Conservation (phyloP, 352 stramenopile species). For the Thalassiosira allenii region DNA sequence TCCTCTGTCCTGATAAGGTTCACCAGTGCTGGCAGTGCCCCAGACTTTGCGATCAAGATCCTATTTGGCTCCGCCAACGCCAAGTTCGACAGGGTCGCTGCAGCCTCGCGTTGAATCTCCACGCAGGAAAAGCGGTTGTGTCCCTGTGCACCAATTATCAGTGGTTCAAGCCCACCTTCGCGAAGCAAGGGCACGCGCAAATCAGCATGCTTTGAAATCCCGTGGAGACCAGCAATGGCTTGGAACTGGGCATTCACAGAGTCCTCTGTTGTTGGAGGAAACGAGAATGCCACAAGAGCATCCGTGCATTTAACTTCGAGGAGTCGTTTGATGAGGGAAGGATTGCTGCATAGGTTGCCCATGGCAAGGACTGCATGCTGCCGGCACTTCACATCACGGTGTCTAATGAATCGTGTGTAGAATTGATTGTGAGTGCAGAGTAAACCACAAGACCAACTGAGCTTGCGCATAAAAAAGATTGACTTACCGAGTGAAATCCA, state of each 20-base stretch:
- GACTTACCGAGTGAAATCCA: slow-evolving; percentile 92
- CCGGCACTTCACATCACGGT: slow-evolving; percentile 95
- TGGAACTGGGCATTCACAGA: slow-evolving; percentile 97
- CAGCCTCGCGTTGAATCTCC: slow-evolving; percentile 93
- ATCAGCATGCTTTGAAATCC: slow-evolving; percentile 91
- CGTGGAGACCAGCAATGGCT: slow-evolving; percentile 92
- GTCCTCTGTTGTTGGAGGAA: slow-evolving; percentile 85
- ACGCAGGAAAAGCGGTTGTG: slow-evolving; percentile 48
- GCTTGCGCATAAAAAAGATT: no score
- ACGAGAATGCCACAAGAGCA: slow-evolving; percentile 93
- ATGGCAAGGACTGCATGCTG: slow-evolving; percentile 95
- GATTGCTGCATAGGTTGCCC: slow-evolving; percentile 94
- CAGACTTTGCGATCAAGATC: slow-evolving; percentile 93
- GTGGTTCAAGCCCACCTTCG: slow-evolving; percentile 92
- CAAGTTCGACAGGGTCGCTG: slow-evolving; percentile 94
- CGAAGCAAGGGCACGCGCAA: slow-evolving; percentile 90
- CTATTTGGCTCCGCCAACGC: slow-evolving; percentile 96
- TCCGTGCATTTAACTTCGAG: slow-evolving; percentile 90
- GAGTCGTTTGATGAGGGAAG: slow-evolving; percentile 87
- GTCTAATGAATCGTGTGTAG: no score
- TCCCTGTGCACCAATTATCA: slow-evolving; percentile 90
- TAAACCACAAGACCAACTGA: no score
- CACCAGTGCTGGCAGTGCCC: slow-evolving; percentile 92
- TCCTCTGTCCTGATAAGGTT: slow-evolving; percentile 90
- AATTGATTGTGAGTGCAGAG: no score